Evolutionary conservation across 495 filamentous ascomycete species (phyloP), one percentile per base, ranked within the genome.

Genomic region (Neurospora sp.): DNA sequence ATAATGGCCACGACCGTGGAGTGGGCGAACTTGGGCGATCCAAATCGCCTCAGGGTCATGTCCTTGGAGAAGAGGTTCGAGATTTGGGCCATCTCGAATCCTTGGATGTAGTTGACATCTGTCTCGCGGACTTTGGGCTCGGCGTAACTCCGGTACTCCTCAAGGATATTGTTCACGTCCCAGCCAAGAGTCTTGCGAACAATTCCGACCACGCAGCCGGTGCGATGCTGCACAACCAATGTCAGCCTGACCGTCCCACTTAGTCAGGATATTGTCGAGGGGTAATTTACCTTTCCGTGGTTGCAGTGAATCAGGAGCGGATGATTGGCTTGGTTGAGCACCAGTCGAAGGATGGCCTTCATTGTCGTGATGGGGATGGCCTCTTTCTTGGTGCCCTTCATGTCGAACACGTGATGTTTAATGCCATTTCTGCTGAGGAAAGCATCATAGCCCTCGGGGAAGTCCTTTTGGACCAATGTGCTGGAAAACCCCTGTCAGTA

Each of bases 261-360:
- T 17, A 8, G 14, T 16, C 53, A 35, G 35, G 10, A 65, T 35
- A 35, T 35, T 3, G 27, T 65, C 20, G n/a, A 40, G 22, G 8
- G 10, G 4, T 22, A 37, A 78, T 83, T 72, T 82, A 92, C 90
- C 83, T 91, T 94, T 73, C 93, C 93, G 75, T 96, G 93, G 76
- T 97, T 97, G 82, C 93, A 97, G 76, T 97, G 93, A 40, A 97
- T 88, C 44, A 96, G 83, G 1, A 97, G 76, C 0, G 93, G 93
- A 72, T 94, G 88, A 71, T 93, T 93, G 14, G 83, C 77, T 8
- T 84, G 82, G 76, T 94, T 85, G 42, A 92, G 81, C 37, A 94
- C 83, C 68, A 94, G 79, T 4, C 86, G 79, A 16, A 95, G 82
- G 61, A 92, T 89, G 10, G 85, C 81, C 71, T 83, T 83, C 82